A percentile compares a stretch with the other conserved stretches of the same genome.
phyloP scores from a whole-genome alignment of 2,329 filamentous ascomycete species.

The Simplicillium sp. region DNA sequence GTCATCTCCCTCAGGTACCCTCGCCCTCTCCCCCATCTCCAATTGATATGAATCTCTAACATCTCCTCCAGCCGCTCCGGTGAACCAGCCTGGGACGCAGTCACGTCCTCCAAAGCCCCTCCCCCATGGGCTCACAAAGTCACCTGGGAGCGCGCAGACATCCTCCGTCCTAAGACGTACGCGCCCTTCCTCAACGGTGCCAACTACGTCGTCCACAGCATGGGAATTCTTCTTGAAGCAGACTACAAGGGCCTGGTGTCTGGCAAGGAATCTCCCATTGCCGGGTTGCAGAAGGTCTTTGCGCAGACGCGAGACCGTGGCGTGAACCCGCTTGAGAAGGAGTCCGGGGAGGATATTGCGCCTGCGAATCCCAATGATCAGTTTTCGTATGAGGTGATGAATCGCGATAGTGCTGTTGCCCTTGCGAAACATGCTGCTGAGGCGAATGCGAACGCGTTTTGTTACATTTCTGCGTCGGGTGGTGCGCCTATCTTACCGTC shows the following conservation, averaged over 20 bases:
- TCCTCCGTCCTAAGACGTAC: constrained; percentile 76
- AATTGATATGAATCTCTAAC: constrained; percentile 1
- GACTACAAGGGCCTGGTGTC: constrained; percentile 93
- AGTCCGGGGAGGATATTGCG: constrained; percentile 49
- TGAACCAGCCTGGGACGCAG: constrained; percentile 72
- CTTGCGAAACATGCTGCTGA: constrained; percentile 67
- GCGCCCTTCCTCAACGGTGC: constrained; percentile 64
- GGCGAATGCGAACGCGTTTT: constrained; percentile 60
- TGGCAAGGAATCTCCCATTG: constrained; percentile 72
- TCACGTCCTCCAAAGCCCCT: constrained; percentile 60
- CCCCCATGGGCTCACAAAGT: constrained; percentile 78
- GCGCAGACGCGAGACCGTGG: constrained; percentile 53
- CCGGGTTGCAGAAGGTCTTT: constrained; percentile 72
- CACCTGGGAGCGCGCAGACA: constrained; percentile 79
- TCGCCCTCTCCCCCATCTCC: constrained; percentile 3
- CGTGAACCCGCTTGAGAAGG: constrained; percentile 59
- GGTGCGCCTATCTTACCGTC: constrained; percentile 76
- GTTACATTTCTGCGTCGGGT: constrained; percentile 81
- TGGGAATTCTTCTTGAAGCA: constrained; percentile 93
- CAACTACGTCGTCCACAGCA: constrained; percentile 82
- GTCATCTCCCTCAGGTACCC: constrained; percentile 89
- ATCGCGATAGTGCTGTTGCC: constrained; percentile 77
- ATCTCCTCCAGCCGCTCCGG: constrained; percentile 74
- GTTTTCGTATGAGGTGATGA: constrained; percentile 95
- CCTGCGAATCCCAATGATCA: constrained; percentile 61